Base-by-base conservation (phyloP, 768 basidiomycete species). In the Lactarius trivialis region DNA sequence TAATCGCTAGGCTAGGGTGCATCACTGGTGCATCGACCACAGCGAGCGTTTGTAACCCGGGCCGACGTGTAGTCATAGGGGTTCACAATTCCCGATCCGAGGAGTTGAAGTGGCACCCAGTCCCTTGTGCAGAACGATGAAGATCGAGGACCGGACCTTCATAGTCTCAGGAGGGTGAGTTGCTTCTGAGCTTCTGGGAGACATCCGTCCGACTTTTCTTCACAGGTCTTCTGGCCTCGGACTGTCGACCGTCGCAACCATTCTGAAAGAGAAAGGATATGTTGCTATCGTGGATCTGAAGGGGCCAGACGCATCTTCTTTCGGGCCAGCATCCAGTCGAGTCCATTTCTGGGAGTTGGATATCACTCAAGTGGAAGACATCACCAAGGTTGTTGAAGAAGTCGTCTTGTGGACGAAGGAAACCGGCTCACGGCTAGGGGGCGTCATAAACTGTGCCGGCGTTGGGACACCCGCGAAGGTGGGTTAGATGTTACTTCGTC, bases 401-500 rank as follows among this genome's bases (percentile, higher is more conserved):
- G 67, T 71, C 3, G 66, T 68, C 30, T 59, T 51, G 50, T 72
- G 71, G 68, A 28, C 65, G 7, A 55, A 65, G 53, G 66, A 73
- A 50, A 80, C 79, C 0, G 73, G 73, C 6, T 77, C 79, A 7
- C 69, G 72, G 30, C 71, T 85, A n/a, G 84, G 83, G 7, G 84
- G 85, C 9, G 80, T 85, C 4, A 76, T 85, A 9, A 82, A 83
- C 67, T 80, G 79, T 63, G 84, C 83, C 4, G 85, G 84, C 4
- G 77, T 83, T 0, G 84, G 77, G 19, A 71, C 66, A 48, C 68
- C 68, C 17, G 72, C 71, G 34, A 70, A 69, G 60, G 69, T 69
- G 55, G n/a, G 72, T 26, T 1, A 12, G 14, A 14, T 28, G 4
- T 5, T 5, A 7, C 26, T 26, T 21, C 19, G 32, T 19, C 24